These are phyloP conservation scores for Auricularia sp. DNA, from an alignment of 768 basidiomycete genomes.

Conservation along the genomic window DNA sequence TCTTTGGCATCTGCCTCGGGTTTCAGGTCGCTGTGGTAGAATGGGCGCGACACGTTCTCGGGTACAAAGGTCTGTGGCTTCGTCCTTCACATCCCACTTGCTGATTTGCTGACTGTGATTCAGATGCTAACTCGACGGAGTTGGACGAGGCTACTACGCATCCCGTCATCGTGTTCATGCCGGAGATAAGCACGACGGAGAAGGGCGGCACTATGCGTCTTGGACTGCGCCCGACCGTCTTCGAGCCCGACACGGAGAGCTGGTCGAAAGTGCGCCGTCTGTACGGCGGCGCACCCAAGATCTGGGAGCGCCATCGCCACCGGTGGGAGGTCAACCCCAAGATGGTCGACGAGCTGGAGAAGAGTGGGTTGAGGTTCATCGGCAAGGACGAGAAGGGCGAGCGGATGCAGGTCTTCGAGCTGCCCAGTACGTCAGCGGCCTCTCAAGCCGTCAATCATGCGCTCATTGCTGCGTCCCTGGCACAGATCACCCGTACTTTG, in stretches of 20 bases:
- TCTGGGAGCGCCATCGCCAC: slow-evolving; percentile 96
- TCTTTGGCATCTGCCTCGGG: slow-evolving; percentile 92
- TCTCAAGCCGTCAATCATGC: not conserved
- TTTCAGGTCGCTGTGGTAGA: slow-evolving; percentile 97
- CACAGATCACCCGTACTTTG: slow-evolving; percentile 85
- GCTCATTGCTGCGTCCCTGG: not conserved
- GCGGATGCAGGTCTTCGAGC: slow-evolving; percentile 93
- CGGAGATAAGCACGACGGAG: slow-evolving; percentile 94
- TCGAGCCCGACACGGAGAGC: slow-evolving; percentile 54
- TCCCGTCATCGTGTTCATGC: slow-evolving; percentile 93
- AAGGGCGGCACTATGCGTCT: slow-evolving; percentile 99
- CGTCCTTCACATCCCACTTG: slow-evolving; percentile 28
- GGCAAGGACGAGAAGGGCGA: slow-evolving; percentile 95
- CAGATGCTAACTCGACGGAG: slow-evolving; percentile 82
- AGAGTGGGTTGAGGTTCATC: slow-evolving; percentile 64
- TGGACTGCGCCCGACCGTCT: slow-evolving; percentile 94
- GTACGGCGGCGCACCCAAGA: slow-evolving; percentile 71
- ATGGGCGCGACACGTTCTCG: slow-evolving; percentile 81
- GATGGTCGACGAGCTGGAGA: slow-evolving; percentile 61
- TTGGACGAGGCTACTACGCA: slow-evolving; percentile 52
- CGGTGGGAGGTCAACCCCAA: slow-evolving; percentile 92
- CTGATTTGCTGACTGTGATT: slow-evolving; percentile 3
- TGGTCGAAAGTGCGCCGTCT: slow-evolving; percentile 69
- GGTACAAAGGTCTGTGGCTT: slow-evolving; percentile 25
- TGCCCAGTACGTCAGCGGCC: slow-evolving; percentile 47